Evolutionary conservation across 768 basidiomycete genomes (phyloP), one percentile per base, ranked within the genome.

Genomic region (Zangia roseola): DNA sequence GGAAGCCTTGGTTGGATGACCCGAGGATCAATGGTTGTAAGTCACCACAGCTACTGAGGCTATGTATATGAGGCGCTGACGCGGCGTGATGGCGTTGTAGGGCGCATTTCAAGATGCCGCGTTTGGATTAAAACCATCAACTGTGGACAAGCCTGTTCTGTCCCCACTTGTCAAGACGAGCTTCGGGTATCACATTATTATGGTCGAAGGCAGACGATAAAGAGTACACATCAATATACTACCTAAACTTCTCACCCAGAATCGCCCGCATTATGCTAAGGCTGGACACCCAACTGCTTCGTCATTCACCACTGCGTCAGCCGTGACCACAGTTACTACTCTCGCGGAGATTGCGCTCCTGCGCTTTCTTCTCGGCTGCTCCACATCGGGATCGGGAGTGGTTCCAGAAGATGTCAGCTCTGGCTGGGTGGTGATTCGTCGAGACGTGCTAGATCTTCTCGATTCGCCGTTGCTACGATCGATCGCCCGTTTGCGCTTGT

Each of bases 1-100:
- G 91, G 91, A 26, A 88, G 85, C 61, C 74, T 93, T 34, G 91
- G 91, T 8, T 92, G 90, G 90, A 90, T 89, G 88, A 71, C 72
- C 23, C 77, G 91, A 55, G 90, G 90, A 31, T 88, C 87, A 52
- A 91, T 92, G 90, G 91, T 80, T 49, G 80, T 91, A 57, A 40
- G 80, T 65, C 35, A 10, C 42, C 28, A 14, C 23, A 16, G 40
- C 45, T 40, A 42, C 21, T 26, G 40, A 10, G 31, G 46, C 14
- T 35, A 45, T 31, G 2, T 6, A 16, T 16, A 5, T 16, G 31
- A 16, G 31, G 31, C 14, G 14, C 31, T 31, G 4, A 33, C 8
- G 6, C 36, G 12, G 5, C 19, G 12, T 54, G 45, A 67, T 24
- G 19, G 10, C 10, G 26, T 33, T 31, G 36, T 12, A 87, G 85